These are phyloP conservation scores for Cajanus cajan DNA, from an alignment of 306 rosid genomes.

Conservation along the genomic window DNA sequence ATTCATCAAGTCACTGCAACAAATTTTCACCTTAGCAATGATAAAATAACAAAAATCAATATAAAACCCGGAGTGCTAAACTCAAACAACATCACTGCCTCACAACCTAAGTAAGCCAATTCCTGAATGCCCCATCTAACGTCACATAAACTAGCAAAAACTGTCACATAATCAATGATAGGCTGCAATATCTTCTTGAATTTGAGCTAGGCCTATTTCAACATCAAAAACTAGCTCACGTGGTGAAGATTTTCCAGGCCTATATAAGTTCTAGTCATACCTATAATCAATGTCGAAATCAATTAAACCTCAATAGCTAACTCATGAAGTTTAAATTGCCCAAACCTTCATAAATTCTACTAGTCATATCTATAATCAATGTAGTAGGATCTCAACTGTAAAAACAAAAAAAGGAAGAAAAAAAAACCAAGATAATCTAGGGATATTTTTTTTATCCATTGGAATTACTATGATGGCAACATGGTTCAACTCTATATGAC, in stretches of 20 bases:
- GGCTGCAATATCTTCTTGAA: neutral
- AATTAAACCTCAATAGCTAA: too few relatives aligned
- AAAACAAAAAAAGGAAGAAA: neutral
- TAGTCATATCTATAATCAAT: neutral
- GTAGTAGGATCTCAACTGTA: neutral
- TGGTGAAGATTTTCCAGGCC: neutral
- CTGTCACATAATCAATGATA: too few relatives aligned
- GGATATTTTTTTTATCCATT: too few relatives aligned
- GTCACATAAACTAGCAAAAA: too few relatives aligned
- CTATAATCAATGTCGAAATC: neutral
- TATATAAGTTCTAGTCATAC: neutral
- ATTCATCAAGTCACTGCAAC: conserved; percentile 75
- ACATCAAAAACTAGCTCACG: neutral
- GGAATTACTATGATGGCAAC: too few relatives aligned
- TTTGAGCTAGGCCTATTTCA: neutral
- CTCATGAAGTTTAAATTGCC: too few relatives aligned
- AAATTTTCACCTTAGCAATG: conserved; percentile 26
- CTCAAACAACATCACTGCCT: neutral
- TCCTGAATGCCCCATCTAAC: neutral
- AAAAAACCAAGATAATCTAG: neutral
- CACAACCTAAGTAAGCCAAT: neutral
- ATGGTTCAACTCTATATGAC: too few relatives aligned
- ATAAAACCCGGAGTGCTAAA: neutral
- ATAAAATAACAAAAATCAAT: conserved; percentile 11
- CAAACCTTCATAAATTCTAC: too few relatives aligned